Conservation (phyloP, 176 grass and related monocot species). For the barley (Hordeum vulgare) region MorexV3_pseudomolecules_assembly NC_058524.1:396663912-396664411, state of each 20-base stretch:
- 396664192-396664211: not conserved
- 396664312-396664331: not conserved
- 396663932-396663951: not conserved
- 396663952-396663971: not conserved
- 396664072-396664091: not conserved
- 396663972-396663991: not conserved
- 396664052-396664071: constrained; percentile 4
- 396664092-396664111: not conserved
- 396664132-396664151: not conserved
- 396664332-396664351: not conserved
- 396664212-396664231: not conserved
- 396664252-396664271: not conserved
- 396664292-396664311: not conserved
- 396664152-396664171: not conserved
- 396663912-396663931: not conserved
- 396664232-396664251: not conserved
- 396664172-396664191: not conserved
- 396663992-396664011: not conserved
- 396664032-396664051: not conserved
- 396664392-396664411: not conserved
- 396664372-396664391: not conserved
- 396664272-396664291: not conserved
- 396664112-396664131: not conserved
- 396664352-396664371: not conserved
- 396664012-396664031: not conserved